Conservation (phyloP, 2,329 filamentous ascomycete species). For the Sporothrix brasiliensis region DNA sequence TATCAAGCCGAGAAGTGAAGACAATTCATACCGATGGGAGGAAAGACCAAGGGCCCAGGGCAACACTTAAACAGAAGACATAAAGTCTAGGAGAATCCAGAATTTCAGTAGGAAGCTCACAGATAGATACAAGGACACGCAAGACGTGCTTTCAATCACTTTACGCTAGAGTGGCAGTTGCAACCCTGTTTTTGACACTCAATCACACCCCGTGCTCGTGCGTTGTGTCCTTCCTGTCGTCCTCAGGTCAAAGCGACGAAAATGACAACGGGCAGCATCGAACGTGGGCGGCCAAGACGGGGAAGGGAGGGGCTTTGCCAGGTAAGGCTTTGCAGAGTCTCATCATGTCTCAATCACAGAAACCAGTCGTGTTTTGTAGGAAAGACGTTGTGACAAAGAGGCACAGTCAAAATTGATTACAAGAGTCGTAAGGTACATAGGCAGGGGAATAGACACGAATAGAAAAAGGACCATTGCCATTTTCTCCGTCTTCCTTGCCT, state of each 20-base stretch:
- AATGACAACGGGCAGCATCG: neutral
- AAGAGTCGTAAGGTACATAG: constrained; percentile 12
- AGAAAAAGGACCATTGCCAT: neutral
- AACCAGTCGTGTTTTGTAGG: neutral
- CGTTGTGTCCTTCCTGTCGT: neutral
- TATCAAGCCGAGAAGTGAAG: neutral
- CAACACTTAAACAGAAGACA: neutral
- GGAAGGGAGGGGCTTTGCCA: neutral
- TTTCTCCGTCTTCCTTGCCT: neutral
- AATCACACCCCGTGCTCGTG: neutral
- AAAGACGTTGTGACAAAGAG: neutral
- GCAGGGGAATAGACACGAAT: neutral
- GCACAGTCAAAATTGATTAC: constrained; percentile 18
- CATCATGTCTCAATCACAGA: constrained; percentile 22
- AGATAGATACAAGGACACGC: neutral
- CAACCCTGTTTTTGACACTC: constrained; percentile 13
- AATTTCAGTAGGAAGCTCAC: too few species aligned
- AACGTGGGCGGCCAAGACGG: too few species aligned
- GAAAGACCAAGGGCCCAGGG: neutral
- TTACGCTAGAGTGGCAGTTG: constrained; percentile 9
- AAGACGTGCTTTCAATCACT: constrained; percentile 5
- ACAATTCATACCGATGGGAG: neutral
- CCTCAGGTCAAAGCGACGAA: constrained; percentile 2
- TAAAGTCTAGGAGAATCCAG: neutral
- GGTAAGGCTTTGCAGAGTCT: neutral